A percentile compares a stretch with the other conserved stretches of the same genome.
phyloP scores from a whole-genome alignment of 73 alveolate genomes.

The Effrenium voratum region DNA sequence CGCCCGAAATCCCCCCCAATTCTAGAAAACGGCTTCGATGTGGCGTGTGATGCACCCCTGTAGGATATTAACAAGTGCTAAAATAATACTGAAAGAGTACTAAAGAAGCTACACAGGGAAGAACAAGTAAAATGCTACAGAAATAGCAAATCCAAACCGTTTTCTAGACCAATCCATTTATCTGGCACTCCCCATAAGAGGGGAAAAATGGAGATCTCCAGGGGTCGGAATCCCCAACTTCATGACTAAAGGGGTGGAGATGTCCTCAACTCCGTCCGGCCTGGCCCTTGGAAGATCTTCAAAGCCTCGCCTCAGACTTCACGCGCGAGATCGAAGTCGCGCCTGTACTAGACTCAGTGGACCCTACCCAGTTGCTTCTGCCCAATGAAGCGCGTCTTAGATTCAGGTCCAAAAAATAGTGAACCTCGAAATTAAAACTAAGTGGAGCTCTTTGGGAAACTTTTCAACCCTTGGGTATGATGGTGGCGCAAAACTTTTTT shows the following conservation, averaged over 20 bases:
- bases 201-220: not conserved
- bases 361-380: no score
- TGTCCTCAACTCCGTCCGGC: constrained; percentile 21
- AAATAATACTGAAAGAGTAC: not conserved
- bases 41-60: not conserved
- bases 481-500: no score
- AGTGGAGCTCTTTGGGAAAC: no score
- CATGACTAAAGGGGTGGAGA: not conserved
- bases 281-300: constrained; percentile 94
- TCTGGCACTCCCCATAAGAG: not conserved
- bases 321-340: no score
- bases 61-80: not conserved
- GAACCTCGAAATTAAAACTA: no score
- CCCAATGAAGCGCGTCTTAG: no score
- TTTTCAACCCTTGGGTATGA: no score
- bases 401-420: no score
- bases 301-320: constrained; percentile 60
- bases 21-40: not conserved
- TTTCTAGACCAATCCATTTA: no score
- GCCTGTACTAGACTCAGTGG: no score
- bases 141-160: no score
- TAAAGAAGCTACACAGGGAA: not conserved
- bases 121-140: no score
- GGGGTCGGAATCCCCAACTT: not conserved
- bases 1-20: not conserved